A percentile compares a stretch with the other conserved stretches of the same genome.
Evolutionary conservation across 2,329 filamentous ascomycete genomes (phyloP).

Genomic region (Triangularia setosa): DNA sequence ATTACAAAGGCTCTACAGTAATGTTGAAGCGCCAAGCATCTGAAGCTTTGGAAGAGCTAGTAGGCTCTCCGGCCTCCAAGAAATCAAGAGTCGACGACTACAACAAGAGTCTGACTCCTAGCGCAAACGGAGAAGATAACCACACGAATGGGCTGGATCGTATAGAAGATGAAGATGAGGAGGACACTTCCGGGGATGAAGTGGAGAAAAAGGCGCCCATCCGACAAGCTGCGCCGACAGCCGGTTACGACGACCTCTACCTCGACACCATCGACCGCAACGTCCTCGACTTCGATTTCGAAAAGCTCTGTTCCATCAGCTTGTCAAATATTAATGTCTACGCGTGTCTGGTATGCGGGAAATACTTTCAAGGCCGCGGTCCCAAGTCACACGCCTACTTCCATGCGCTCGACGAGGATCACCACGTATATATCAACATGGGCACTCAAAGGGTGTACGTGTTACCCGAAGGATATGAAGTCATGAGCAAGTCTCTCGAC

Average conservation of each 20-base stretch:
- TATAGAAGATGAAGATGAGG: constrained; percentile 25
- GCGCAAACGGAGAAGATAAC: constrained; percentile 25
- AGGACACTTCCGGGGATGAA: constrained; percentile 30
- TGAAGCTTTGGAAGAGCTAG: constrained; percentile 56
- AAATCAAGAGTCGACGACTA: constrained; percentile 50
- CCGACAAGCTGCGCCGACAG: constrained; percentile 73
- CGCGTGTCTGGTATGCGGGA: constrained; percentile 94
- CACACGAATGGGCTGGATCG: constrained; percentile 22
- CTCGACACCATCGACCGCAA: constrained; percentile 94
- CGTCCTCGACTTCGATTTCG: constrained; percentile 96
- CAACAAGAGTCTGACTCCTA: constrained; percentile 30
- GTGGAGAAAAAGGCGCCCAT: constrained; percentile 43
- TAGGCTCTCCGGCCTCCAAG: constrained; percentile 57
- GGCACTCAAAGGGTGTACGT: constrained; percentile 87
- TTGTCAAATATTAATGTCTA: constrained; percentile 99
- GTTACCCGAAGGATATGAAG: constrained; percentile 94
- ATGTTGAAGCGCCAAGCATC: constrained; percentile 54
- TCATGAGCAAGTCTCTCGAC: constrained; percentile 87
- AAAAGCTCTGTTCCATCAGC: constrained; percentile 94
- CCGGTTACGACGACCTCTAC: constrained; percentile 92
- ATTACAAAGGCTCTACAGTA: neutral
- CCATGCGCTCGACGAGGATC: constrained; percentile 88
- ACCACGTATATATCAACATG: constrained; percentile 99
- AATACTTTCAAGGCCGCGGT: constrained; percentile 92
- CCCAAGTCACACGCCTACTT: constrained; percentile 96